phyloP scores from a whole-genome alignment of 163 green algal species.

The Chlamydomonas reinhardtii region DNA sequence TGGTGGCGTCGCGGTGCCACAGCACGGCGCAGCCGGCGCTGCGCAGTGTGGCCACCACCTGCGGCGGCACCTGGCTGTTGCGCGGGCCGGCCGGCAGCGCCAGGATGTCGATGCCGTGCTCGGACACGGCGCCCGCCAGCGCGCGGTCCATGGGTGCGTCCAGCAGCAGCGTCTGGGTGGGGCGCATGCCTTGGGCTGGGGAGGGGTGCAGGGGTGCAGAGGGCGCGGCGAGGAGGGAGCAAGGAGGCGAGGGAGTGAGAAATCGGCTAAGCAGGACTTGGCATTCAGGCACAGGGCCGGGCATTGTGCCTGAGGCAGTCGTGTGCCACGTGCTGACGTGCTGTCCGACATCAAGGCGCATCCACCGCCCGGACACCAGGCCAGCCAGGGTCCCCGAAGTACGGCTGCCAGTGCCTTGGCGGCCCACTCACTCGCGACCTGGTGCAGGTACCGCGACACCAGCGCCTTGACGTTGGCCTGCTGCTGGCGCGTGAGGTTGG shows the following conservation, averaged over 20 bases:
- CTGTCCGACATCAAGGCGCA: no score
- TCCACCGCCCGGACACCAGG: no score
- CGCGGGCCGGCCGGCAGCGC: background rate
- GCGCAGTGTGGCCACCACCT: conserved; percentile 31
- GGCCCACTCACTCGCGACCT: background rate
- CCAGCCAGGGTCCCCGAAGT: no score
- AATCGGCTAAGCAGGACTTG: no score
- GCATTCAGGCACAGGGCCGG: no score
- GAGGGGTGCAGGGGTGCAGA: background rate
- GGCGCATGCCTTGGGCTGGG: background rate
- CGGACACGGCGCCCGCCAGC: background rate
- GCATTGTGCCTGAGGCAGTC: no score
- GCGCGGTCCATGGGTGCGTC: conserved; percentile 25
- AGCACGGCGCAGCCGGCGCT: conserved; percentile 13
- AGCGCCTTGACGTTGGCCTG: conserved; percentile 29
- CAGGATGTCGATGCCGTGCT: conserved; percentile 10
- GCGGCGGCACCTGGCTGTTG: conserved; percentile 6
- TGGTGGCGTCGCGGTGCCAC: conserved; percentile 12
- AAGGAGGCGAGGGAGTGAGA: background rate
- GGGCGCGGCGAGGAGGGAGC: background rate
- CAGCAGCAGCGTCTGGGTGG: conserved; percentile 13
- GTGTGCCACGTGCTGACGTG: no score
- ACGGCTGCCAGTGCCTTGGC: no score
- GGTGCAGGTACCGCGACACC: background rate
- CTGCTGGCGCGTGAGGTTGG: conserved; percentile 24